Percentiles rank a stretch among this genome's conserved stretches.
Evolutionary conservation across 2,329 filamentous ascomycete species (phyloP).

Genomic region (Ceratocystis cubensis): DNA sequence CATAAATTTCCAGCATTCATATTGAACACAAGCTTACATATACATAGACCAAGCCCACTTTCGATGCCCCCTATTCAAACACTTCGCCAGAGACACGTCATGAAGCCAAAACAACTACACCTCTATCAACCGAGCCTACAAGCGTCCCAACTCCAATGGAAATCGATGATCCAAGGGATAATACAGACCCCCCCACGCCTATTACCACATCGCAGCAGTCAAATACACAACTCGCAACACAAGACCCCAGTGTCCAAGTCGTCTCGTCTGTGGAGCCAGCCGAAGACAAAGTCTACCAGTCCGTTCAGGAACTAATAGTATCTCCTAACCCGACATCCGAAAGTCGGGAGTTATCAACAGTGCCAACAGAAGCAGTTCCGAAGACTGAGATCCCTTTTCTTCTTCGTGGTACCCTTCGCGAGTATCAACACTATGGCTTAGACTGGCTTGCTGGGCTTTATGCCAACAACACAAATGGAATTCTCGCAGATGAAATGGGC

Average conservation of each 20-base stretch:
- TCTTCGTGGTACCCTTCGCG: conserved; percentile 74
- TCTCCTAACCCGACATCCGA: not conserved
- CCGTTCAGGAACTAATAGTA: not conserved
- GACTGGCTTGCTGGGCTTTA: conserved; percentile 95
- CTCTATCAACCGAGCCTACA: not conserved
- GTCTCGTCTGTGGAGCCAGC: not conserved
- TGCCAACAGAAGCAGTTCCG: conserved; percentile 26
- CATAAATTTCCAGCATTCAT: not conserved
- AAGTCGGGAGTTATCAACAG: conserved; percentile 22
- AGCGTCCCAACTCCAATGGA: not conserved
- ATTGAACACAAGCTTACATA: not conserved
- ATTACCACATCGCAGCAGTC: not conserved
- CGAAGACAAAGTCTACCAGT: not conserved
- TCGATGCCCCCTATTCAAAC: not conserved
- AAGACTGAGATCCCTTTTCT: conserved; percentile 71
- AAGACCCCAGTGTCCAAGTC: not conserved
- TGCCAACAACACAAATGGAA: conserved; percentile 84
- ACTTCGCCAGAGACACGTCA: not conserved
- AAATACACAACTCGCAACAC: not conserved
- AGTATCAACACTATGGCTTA: conserved; percentile 93
- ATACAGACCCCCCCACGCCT: not conserved
- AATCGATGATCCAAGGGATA: not conserved
- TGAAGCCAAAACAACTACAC: not conserved
- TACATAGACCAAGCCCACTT: not conserved
- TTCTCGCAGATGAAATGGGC: conserved; percentile 96